A percentile compares a stretch with the other conserved stretches of the same genome.
These are phyloP conservation scores for Globisporangium solare DNA, from an alignment of 352 stramenopile species.

Conservation along the genomic window DNA sequence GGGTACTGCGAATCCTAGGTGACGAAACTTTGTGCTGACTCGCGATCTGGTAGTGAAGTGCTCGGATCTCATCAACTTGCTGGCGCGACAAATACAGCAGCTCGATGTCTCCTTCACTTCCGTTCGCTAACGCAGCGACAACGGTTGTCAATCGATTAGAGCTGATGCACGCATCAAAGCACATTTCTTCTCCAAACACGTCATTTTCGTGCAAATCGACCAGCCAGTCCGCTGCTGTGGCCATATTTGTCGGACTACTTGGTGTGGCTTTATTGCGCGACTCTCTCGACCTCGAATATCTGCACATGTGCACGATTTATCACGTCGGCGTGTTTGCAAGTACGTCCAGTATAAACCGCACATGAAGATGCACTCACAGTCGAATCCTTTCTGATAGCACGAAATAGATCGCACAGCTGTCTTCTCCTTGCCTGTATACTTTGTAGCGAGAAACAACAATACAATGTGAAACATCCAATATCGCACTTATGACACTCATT, in stretches of 20 bases:
- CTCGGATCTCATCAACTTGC: slow-evolving; percentile 9
- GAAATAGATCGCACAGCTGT: slow-evolving; percentile 23
- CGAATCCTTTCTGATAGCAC: slow-evolving; percentile 26
- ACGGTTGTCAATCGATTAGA: slow-evolving; percentile 20
- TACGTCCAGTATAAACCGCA: not conserved
- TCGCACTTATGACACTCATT: not conserved
- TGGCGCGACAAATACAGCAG: slow-evolving; percentile 23
- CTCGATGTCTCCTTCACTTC: slow-evolving; percentile 4
- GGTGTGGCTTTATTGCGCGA: slow-evolving; percentile 1
- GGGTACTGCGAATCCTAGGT: not conserved
- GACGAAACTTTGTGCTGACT: slow-evolving; percentile 1
- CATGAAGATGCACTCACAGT: slow-evolving; percentile 17
- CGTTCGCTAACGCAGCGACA: slow-evolving; percentile 8
- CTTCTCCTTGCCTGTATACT: slow-evolving; percentile 34
- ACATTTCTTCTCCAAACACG: slow-evolving; percentile 39
- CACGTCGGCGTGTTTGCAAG: too few species aligned
- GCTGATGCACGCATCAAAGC: slow-evolving; percentile 14
- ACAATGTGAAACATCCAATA: too few species aligned
- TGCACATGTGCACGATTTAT: too few species aligned
- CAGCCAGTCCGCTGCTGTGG: slow-evolving; percentile 10
- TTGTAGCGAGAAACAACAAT: not conserved
- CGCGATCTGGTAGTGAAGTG: slow-evolving; percentile 1
- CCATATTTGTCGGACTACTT: not conserved
- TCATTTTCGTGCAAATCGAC: slow-evolving; percentile 31
- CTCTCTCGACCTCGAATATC: slow-evolving; percentile 2